Evolutionary conservation across 176 grass and related monocot genomes (phyloP).

Genomic region (Lolium rigidum): DNA sequence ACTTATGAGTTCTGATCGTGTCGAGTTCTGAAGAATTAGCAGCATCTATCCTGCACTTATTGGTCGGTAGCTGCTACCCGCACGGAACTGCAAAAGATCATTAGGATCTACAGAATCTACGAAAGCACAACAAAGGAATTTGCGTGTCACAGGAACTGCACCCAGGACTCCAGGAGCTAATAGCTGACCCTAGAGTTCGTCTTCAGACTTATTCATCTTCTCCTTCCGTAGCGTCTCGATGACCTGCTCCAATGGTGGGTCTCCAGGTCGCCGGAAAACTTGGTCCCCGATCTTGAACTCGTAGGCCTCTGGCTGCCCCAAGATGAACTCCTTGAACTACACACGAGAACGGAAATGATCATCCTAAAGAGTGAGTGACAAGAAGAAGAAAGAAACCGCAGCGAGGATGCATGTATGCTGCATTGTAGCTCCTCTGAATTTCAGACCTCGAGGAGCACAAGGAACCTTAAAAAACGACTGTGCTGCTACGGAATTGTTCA

Average conservation of each 20-base stretch:
- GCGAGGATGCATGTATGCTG: neutral
- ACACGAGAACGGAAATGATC: neutral
- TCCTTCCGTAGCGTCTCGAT: constrained; percentile 56
- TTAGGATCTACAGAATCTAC: neutral
- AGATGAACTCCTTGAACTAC: constrained; percentile 84
- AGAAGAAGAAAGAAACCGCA: neutral
- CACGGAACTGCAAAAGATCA: neutral
- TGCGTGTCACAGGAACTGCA: neutral
- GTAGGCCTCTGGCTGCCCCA: constrained; percentile 78
- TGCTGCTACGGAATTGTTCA: neutral
- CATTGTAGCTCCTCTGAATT: neutral
- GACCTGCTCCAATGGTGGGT: constrained; percentile 78
- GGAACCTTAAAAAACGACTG: neutral
- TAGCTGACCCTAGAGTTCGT: neutral
- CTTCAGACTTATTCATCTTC: constrained; percentile 9
- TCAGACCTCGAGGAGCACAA: neutral
- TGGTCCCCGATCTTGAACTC: constrained; percentile 85
- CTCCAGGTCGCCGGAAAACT: constrained; percentile 71
- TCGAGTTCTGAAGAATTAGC: neutral
- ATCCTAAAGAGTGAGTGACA: too few relatives aligned
- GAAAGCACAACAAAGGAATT: neutral
- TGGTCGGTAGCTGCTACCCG: neutral
- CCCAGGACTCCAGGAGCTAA: neutral
- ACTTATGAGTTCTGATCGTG: neutral
- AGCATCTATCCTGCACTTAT: neutral